Conservation (phyloP, 768 basidiomycete species). For the Suillus paluster region DNA sequence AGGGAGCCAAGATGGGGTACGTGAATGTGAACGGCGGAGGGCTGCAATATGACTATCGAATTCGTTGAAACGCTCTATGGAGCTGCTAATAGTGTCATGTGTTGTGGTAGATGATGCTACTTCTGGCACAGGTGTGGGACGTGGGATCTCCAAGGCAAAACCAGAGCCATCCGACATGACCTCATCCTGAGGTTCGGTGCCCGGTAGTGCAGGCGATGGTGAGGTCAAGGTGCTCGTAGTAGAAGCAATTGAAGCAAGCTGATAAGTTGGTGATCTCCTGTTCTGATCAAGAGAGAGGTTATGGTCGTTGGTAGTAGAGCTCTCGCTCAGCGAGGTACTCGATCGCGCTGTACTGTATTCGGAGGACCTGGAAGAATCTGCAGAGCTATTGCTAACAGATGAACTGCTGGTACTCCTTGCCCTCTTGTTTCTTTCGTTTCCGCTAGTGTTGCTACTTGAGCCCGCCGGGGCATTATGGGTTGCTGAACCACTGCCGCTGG, state of each 20-base stretch:
- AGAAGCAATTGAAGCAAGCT: slow-evolving; percentile 24
- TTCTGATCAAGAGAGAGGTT: slow-evolving; percentile 13
- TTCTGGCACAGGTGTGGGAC: slow-evolving; percentile 17
- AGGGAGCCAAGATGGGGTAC: slow-evolving; percentile 23
- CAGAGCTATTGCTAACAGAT: slow-evolving; percentile 39
- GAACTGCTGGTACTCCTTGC: slow-evolving; percentile 58
- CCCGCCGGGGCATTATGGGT: slow-evolving; percentile 16
- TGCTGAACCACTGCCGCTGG: slow-evolving; percentile 33
- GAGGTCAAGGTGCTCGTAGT: slow-evolving; percentile 21
- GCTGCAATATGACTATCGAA: slow-evolving; percentile 59
- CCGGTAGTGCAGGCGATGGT: slow-evolving; percentile 45
- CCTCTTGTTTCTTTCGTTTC: slow-evolving; percentile 59
- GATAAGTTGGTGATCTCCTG: slow-evolving; percentile 17
- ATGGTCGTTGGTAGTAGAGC: slow-evolving; percentile 19
- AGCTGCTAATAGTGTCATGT: slow-evolving; percentile 46
- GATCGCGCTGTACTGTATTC: slow-evolving; percentile 39
- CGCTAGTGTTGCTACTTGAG: slow-evolving; percentile 33
- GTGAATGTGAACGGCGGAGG: slow-evolving; percentile 45
- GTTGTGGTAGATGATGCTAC: slow-evolving; percentile 19
- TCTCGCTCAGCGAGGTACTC: slow-evolving; percentile 37
- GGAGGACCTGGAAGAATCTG: slow-evolving; percentile 41
- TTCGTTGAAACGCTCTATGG: slow-evolving; percentile 55
- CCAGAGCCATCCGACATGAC: slow-evolving; percentile 52
- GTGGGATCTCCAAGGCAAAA: slow-evolving; percentile 27
- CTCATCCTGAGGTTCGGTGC: slow-evolving; percentile 53